Base-by-base conservation (phyloP, 192 early-diverging fungal species). In the Backusella macrospora region DNA sequence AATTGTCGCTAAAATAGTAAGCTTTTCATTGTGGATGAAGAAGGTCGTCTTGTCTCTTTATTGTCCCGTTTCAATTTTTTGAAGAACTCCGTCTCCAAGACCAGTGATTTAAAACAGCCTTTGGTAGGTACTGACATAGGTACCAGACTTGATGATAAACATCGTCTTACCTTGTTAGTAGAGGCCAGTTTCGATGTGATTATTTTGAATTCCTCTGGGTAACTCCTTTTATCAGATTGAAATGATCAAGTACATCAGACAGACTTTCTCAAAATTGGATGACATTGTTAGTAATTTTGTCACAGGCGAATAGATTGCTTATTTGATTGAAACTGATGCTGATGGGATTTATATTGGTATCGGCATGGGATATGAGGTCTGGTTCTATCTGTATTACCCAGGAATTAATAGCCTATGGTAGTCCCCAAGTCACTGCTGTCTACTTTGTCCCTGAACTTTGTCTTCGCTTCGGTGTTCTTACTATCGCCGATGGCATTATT, bases 351-450 rank as follows among this genome's bases (percentile, higher is more conserved):
- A 94, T 72, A 89, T 99, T 45, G 52, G 52, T 59, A n/a, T n/a
- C n/a, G 97, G 97, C 46, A n/a, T n/a, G n/a, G n/a, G n/a, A n/a
- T n/a, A 99, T 99, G 97, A 96, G 97, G 43, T 93, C 91, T 73
- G 97, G 97, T 14, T 94, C 92, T 39, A 98, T 98, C 79, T 98
- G 96, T 87, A 98, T 98, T 70, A 98, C 96, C 47, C 96, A 98
- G 82, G 96, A 97, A 83, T 95, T 95, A 80, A 99, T 98, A 95
- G 96, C 97, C 62, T 96, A 95, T 66, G 97, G 97, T 75, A 92
- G 97, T 78, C 97, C 97, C 38, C 97, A 99, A 80, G 97, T 92
- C 14, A 97, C 96, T 38, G 96, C 95, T 44, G 97, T 99, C 49
- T 97, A 89, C 87, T 92, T 91, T 80, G 97, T 99, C 46, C 90